Percentiles rank a stretch among this genome's conserved stretches.
phyloP scores from a whole-genome alignment of 2,329 filamentous ascomycete genomes.

The Colletotrichum magnum region DNA sequence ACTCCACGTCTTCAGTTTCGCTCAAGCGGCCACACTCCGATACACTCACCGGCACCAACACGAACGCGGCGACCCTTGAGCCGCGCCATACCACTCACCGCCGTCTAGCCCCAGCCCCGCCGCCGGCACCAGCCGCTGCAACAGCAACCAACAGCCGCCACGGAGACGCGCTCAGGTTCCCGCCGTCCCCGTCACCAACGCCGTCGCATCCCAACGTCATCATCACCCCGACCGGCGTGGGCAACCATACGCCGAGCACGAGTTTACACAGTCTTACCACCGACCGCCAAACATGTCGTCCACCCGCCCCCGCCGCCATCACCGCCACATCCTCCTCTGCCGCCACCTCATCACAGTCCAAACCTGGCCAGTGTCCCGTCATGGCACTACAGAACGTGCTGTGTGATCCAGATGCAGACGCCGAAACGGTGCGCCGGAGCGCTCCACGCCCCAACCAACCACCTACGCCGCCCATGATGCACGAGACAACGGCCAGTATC shows the following conservation, averaged over 20 bases:
- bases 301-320: conserved; percentile 7
- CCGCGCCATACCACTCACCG: conserved; percentile 26
- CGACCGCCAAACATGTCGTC: conserved; percentile 14
- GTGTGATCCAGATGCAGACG: conserved; percentile 28
- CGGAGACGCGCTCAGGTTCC: conserved; percentile 28
- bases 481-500: conserved; percentile 22
- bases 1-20: background rate
- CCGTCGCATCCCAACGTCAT: conserved; percentile 30
- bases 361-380: conserved; percentile 34
- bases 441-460: conserved; percentile 36
- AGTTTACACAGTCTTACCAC: conserved; percentile 1
- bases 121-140: conserved; percentile 10
- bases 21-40: background rate
- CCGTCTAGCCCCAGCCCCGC: conserved; percentile 19
- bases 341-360: background rate
- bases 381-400: conserved; percentile 39
- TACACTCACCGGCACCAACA: conserved; percentile 8
- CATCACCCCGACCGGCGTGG: background rate
- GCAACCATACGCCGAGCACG: conserved; percentile 20
- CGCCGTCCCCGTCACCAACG: conserved; percentile 35
- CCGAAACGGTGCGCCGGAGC: conserved; percentile 4
- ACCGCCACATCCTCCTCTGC: too few species aligned
- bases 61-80: background rate
- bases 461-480: conserved; percentile 34
- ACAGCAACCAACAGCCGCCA: conserved; percentile 22